Conservation (phyloP, 495 filamentous ascomycete genomes). For the Pyronema domesticum region DNA sequence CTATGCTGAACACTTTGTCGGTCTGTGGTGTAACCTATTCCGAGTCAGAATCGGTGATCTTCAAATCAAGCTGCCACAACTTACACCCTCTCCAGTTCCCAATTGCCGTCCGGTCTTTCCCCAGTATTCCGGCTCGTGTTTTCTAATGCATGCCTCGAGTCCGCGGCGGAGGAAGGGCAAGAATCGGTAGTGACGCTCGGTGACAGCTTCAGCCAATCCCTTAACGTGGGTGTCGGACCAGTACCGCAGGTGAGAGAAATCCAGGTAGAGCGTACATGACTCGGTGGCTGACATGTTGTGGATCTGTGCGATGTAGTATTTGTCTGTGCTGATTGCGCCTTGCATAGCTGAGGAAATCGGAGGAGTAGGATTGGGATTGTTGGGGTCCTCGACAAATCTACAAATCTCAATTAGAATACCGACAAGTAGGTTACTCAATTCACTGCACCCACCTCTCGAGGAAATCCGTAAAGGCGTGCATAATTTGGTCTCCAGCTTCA, state of each 20-base stretch:
- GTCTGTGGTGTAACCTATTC: slow-evolving; percentile 55
- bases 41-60: slow-evolving; percentile 19
- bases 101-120: slow-evolving; percentile 18
- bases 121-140: slow-evolving; percentile 83
- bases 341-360: slow-evolving; percentile 37
- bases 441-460: slow-evolving; percentile 48
- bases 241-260: slow-evolving; percentile 63
- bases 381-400: slow-evolving; percentile 61
- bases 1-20: slow-evolving; percentile 84
- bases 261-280: slow-evolving; percentile 92
- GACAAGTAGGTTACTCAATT: not conserved
- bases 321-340: slow-evolving; percentile 35
- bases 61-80: not conserved
- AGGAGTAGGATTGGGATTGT: slow-evolving; percentile 40
- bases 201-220: slow-evolving; percentile 66
- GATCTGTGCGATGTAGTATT: slow-evolving; percentile 93
- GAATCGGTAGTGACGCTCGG: slow-evolving; percentile 85
- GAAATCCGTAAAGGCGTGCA: slow-evolving; percentile 70
- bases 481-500: slow-evolving; percentile 65
- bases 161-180: slow-evolving; percentile 79
- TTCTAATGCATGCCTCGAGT: slow-evolving; percentile 80
- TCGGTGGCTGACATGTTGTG: slow-evolving; percentile 69
- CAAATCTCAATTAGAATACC: slow-evolving; percentile 9
- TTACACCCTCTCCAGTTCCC: slow-evolving; percentile 13
- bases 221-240: slow-evolving; percentile 40